Conservation (phyloP, 148 eudicot species). For the Simmondsia chinensis region DNA sequence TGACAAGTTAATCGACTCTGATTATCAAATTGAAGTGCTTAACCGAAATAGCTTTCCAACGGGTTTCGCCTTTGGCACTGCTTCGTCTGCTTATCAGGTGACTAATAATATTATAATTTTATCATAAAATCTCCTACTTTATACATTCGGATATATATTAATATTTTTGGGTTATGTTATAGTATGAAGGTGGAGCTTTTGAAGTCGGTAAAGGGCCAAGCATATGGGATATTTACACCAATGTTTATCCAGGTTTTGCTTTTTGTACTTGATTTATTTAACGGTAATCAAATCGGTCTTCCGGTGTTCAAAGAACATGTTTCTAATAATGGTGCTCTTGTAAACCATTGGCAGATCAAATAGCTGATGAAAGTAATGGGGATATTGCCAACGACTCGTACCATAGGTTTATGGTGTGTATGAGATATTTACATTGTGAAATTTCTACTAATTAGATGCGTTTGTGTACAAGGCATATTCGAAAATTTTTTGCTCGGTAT, state of each 20-base stretch:
- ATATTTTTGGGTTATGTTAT: background rate
- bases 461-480: too few species aligned
- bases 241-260: slow-evolving; percentile 19
- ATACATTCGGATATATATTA: background rate
- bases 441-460: too few species aligned
- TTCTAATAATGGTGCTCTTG: background rate
- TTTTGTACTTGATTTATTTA: background rate
- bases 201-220: slow-evolving; percentile 28
- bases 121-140: background rate
- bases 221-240: slow-evolving; percentile 27
- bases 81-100: slow-evolving; percentile 27
- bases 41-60: slow-evolving; percentile 12
- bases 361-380: slow-evolving; percentile 19
- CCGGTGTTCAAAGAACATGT: background rate
- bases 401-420: slow-evolving; percentile 28
- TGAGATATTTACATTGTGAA: too few species aligned
- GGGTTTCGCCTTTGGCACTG: slow-evolving; percentile 15
- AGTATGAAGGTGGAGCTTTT: slow-evolving; percentile 21
- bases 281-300: background rate
- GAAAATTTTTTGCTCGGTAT: too few species aligned
- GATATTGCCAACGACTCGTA: slow-evolving; percentile 30
- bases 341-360: slow-evolving; percentile 5
- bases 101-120: background rate
- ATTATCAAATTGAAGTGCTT: background rate
- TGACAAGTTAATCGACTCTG: too few species aligned